phyloP scores from a whole-genome alignment of 306 rosid species.

The Vigna trinervia region DNA sequence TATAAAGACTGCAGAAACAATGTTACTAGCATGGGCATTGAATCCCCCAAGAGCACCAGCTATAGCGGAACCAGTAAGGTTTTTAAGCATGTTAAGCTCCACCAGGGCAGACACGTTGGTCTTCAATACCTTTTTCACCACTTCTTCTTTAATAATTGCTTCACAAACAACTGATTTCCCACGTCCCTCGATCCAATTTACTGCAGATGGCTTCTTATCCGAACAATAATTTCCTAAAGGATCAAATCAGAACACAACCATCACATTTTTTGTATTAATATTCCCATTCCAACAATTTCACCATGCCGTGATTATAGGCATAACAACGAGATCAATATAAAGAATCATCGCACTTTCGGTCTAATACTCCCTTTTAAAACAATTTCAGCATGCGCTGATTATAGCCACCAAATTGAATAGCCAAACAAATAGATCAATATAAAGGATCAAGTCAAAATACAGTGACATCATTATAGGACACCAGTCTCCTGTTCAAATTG shows the following conservation, averaged over 20 bases:
- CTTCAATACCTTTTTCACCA: slow-evolving; percentile 73
- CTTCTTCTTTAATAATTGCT: slow-evolving; percentile 71
- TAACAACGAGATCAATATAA: not conserved
- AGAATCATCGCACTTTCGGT: slow-evolving; percentile 25
- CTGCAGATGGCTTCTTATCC: slow-evolving; percentile 84
- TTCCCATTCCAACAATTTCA: slow-evolving; percentile 8
- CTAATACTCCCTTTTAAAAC: slow-evolving; percentile 13
- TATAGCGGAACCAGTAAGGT: slow-evolving; percentile 76
- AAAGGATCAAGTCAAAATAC: not conserved
- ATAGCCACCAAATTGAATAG: not conserved
- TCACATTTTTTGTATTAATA: slow-evolving; percentile 13
- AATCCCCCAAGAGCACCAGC: slow-evolving; percentile 83
- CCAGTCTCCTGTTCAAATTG: slow-evolving; percentile 18
- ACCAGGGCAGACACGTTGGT: slow-evolving; percentile 66
- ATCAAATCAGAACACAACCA: slow-evolving; percentile 18
- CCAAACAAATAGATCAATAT: slow-evolving; percentile 19
- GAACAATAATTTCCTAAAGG: slow-evolving; percentile 74
- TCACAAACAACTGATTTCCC: slow-evolving; percentile 85
- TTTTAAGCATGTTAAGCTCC: slow-evolving; percentile 84
- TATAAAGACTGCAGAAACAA: slow-evolving; percentile 75
- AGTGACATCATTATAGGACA: slow-evolving; percentile 2
- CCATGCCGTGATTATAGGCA: too few species aligned
- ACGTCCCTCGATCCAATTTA: slow-evolving; percentile 87
- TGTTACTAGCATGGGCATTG: slow-evolving; percentile 86
- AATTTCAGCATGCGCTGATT: not conserved